These are phyloP conservation scores for Talaromyces rugulosus DNA, from an alignment of 2,329 filamentous ascomycete genomes.

Conservation along the genomic window DNA sequence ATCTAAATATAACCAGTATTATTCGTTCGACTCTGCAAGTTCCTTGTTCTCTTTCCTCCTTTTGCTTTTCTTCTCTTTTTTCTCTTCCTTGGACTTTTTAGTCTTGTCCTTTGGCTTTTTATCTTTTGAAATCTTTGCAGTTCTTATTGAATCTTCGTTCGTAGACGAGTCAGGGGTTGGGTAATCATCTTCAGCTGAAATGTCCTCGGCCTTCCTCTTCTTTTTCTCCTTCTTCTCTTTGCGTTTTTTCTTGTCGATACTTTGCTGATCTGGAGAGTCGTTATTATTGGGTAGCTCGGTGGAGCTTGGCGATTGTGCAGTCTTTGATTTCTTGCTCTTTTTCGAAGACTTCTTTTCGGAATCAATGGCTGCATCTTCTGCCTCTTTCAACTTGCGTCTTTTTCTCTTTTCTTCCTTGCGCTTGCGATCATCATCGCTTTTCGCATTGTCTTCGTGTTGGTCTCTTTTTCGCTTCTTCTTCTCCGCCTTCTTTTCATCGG, in stretches of 20 bases:
- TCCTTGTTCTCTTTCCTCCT: constrained; percentile 31
- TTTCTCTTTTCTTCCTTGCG: constrained; percentile 24
- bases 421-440: constrained; percentile 23
- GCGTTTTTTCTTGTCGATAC: not conserved
- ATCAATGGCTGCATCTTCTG: not conserved
- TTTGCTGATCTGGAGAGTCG: not conserved
- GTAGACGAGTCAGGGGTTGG: not conserved
- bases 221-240: constrained; percentile 19
- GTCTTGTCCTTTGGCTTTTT: constrained; percentile 19
- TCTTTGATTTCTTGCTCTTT: constrained; percentile 17
- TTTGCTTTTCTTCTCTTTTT: constrained; percentile 28
- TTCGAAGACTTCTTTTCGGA: constrained; percentile 16
- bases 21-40: constrained; percentile 36
- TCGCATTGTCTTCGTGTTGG: constrained; percentile 14
- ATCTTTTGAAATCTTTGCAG: constrained; percentile 13
- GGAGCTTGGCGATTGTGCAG: not conserved
- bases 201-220: not conserved
- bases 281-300: not conserved
- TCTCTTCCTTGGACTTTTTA: constrained; percentile 17
- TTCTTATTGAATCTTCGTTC: constrained; percentile 6
- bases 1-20: not conserved
- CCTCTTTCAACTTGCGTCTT: constrained; percentile 12
- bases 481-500: constrained; percentile 16
- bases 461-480: constrained; percentile 16
- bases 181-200: not conserved